These are phyloP conservation scores for Pseudocercospora musae DNA, from an alignment of 2,329 filamentous ascomycete genomes.

Conservation along the genomic window DNA sequence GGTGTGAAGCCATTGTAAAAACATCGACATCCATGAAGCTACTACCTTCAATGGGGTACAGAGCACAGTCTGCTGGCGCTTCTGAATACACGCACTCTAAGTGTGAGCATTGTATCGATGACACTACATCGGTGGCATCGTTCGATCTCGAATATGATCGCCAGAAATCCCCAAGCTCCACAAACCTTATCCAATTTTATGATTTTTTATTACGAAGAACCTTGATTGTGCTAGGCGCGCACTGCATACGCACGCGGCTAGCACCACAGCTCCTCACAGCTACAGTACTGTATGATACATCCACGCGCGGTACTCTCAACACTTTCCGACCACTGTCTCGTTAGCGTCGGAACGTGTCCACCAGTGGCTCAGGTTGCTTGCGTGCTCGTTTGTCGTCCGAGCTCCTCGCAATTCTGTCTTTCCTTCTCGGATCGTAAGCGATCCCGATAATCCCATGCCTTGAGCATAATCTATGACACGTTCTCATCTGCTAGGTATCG, in stretches of 20 bases:
- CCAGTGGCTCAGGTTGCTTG: not conserved
- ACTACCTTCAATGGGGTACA: not conserved
- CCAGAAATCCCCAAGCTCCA: not conserved
- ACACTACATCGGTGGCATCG: not conserved
- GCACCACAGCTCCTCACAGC: not conserved
- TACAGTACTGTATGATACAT: no score
- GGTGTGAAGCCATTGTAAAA: constrained; percentile 70
- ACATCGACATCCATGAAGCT: not conserved
- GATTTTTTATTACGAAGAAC: not conserved
- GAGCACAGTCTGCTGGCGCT: not conserved
- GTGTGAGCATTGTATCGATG: not conserved
- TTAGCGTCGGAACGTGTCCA: not conserved
- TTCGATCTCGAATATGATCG: not conserved
- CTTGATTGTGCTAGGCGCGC: not conserved
- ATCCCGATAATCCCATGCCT: not conserved
- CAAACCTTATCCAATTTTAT: constrained; percentile 5
- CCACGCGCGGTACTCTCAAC: not conserved
- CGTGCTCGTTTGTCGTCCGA: not conserved
- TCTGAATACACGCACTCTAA: not conserved
- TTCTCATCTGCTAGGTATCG: not conserved
- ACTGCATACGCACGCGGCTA: not conserved
- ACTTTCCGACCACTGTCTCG: not conserved
- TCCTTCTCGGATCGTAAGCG: not conserved
- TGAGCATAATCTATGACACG: constrained; percentile 3
- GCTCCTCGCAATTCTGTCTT: not conserved